Base-by-base conservation (phyloP, 352 stramenopile genomes). In the Pythium plurisporium region DNA sequence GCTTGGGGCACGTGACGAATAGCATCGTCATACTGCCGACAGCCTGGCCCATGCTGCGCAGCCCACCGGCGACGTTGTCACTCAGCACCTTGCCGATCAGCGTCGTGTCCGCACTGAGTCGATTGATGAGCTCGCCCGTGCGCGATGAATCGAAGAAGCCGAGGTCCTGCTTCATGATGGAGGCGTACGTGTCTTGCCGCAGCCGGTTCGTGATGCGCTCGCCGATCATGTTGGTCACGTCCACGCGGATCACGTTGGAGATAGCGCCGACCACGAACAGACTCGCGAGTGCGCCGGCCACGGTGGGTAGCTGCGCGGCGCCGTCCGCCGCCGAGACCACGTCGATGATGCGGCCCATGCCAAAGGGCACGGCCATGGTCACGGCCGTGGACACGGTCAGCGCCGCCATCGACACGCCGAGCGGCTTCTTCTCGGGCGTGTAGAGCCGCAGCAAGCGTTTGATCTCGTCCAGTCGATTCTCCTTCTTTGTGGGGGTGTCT, bases 51-150 rank as follows among this genome's bases (percentile, higher is more conserved):
- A 74, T 59, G 40, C 74, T 94, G 48, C 89, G 77, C 31, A 98
- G 61, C 8, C 79, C 91, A 12, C 75, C 37, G 3, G 74, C 71
- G 5, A 96, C 77, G 55, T 97, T 92, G 43, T 96, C 91, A 40
- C 91, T 98, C 41, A 98, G 67, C n/a, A 95, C 86, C 53, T 94
- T 95, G 36, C 96, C 90, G 42, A 98, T 83, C 26, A 97, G 68
- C 50, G 86, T 89, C 53, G 90, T 94, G 67, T 98, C 93, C 31
- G 88, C 83, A 30, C 91, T 92, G 10, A 98, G 64, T 0, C 92
- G 74, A 44, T 96, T 98, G 5, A 98, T 63, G 27, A 98, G 76
- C 55, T 98, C 92, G 10, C 94, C 94, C 3, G 89, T 96, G 51
- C 87, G 81, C 6, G 76, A 90, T 17, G 57, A 27, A 69, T 98